A percentile compares a stretch with the other conserved stretches of the same genome.
phyloP scores from a whole-genome alignment of 257 asterid species.

The Solanum okadae region DNA sequence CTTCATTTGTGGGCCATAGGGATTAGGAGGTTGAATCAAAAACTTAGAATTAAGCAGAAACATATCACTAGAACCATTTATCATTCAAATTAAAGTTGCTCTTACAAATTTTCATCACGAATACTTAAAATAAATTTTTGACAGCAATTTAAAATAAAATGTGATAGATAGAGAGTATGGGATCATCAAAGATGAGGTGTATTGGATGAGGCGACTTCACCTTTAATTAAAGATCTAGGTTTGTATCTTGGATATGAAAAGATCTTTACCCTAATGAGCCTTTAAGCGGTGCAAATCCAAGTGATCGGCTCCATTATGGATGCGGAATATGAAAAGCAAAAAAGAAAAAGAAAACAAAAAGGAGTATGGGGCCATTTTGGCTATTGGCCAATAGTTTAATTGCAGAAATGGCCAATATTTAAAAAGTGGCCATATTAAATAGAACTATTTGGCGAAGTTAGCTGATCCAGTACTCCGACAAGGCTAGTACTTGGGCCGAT shows the following conservation, averaged over 20 bases:
- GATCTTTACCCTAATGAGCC: too few species aligned
- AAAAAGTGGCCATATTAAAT: neutral
- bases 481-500: neutral
- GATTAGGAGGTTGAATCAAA: neutral
- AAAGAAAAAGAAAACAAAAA: too few species aligned
- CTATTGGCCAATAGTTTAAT: neutral
- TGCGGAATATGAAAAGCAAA: too few species aligned
- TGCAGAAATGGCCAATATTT: neutral
- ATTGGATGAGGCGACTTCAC: too few species aligned
- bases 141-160: too few species aligned
- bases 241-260: too few species aligned
- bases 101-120: too few species aligned
- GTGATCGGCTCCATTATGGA: neutral
- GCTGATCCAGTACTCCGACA: neutral
- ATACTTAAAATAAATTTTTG: neutral
- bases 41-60: neutral
- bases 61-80: neutral
- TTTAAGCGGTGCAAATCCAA: too few species aligned
- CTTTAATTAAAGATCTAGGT: too few species aligned
- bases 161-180: too few species aligned
- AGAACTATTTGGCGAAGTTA: too few species aligned
- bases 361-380: neutral
- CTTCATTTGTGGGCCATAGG: neutral
- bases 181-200: too few species aligned
- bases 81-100: neutral